Evolutionary conservation across 1,284 basidiomycete genomes (phyloP), one percentile per base, ranked within the genome.

Genomic region (Rhodotorula sp.): DNA sequence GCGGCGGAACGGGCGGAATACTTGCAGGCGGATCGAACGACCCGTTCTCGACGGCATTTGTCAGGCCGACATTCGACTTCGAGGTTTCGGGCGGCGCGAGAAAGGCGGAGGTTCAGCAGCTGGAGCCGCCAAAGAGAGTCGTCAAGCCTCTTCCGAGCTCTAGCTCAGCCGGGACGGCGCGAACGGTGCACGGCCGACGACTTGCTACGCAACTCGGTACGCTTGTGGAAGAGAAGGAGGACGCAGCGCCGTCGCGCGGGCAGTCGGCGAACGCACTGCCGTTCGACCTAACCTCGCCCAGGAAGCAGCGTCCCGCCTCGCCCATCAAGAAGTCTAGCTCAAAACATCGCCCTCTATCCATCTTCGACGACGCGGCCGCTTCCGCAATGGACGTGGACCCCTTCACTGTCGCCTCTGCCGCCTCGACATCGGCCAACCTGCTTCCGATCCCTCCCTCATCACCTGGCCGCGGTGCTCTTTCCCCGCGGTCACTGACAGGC

Each of bases 31-130:
- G 40, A 44, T 7, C 40, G 47, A 59, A 59, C 58, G 70, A 72
- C 34, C 71, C 68, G 18, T 72, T 65, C 65, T 72, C 71, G 59
- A 65, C 67, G 9, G 34, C 64, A 26, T 69, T 72, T 56, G 53
- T 62, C 9, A 37, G 57, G 26, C 67, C 63, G 20, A 44, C 60
- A 2, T 64, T 60, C 53, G 40, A 37, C n/a, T 64, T 62, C 18
- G 56, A 61, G 34, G 44, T 18, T 37, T 53, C 51, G 24, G 20
- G 31, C 30, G 37, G 24, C 8, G 24, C 24, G 55, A 15, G 47
- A 15, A 28, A 20, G 34, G 8, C 31, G 24, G 40, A 51, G 34
- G 28, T 46, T 24, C n/a, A 24, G 50, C 50, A 58, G 48, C 40
- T 13, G 7, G 40, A 44, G 40, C 40, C 10, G 40, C 40, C 40